Evolutionary conservation across 306 rosid species (phyloP).

Genomic region (Cercis canadensis): DNA sequence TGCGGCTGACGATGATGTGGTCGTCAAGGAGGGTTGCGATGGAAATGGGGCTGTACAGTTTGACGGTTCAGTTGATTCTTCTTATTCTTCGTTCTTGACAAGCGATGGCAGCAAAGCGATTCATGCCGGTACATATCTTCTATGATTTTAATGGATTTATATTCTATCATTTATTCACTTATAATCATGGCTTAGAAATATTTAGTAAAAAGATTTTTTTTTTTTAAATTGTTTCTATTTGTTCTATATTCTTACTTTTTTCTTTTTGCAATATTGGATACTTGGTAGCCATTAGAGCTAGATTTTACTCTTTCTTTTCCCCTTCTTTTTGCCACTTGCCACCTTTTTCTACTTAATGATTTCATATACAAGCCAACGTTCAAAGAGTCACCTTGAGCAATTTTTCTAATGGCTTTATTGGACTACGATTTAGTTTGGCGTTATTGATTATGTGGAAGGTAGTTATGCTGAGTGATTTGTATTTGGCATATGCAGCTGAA

Average conservation of each 20-base stretch:
- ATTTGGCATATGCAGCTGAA: constrained; percentile 60
- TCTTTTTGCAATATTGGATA: constrained; percentile 3
- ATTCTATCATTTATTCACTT: not conserved
- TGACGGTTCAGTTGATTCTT: constrained; percentile 39
- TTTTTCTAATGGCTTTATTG: too few species aligned
- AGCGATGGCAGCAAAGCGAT: constrained; percentile 72
- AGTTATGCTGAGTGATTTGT: constrained; percentile 30
- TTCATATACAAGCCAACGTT: not conserved
- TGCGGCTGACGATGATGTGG: constrained; percentile 51
- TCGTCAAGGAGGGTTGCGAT: constrained; percentile 34
- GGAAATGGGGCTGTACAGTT: constrained; percentile 56
- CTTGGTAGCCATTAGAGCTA: not conserved
- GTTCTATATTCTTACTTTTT: too few species aligned
- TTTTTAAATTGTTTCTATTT: too few species aligned
- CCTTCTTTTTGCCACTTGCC: too few species aligned
- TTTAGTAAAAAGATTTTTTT: not conserved
- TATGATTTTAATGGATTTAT: not conserved
- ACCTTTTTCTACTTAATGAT: not conserved
- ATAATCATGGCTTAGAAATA: not conserved
- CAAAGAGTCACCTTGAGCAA: too few species aligned
- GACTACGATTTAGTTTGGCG: too few species aligned
- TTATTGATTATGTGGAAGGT: constrained; percentile 26
- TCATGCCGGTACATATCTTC: constrained; percentile 72
- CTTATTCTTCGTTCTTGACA: constrained; percentile 69
- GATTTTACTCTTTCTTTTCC: constrained; percentile 12